Conservation (phyloP, 805 yeast species). For the Zygosaccharomyces bailii region DNA sequence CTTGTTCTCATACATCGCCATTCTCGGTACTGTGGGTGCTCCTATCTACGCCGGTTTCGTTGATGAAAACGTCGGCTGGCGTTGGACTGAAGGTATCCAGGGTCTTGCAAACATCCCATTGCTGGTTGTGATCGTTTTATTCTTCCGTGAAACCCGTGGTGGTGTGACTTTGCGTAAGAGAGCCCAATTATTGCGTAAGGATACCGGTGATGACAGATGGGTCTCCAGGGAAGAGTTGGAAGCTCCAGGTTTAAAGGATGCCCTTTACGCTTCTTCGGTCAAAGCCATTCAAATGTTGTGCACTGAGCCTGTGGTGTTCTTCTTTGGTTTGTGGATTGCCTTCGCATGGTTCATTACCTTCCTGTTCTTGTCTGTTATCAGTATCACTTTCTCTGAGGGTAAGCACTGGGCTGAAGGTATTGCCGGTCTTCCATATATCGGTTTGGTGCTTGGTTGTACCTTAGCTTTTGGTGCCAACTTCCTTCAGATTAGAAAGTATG, state of each 20-base stretch:
- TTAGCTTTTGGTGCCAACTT: not conserved
- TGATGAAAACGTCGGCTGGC: constrained; percentile 2
- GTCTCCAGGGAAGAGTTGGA: constrained; percentile 3
- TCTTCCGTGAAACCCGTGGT: constrained; percentile 6
- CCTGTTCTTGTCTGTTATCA: constrained; percentile 6
- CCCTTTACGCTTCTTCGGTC: constrained; percentile 5
- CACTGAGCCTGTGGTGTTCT: constrained; percentile 5
- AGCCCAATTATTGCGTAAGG: constrained; percentile 1
- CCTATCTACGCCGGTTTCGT: constrained; percentile 6
- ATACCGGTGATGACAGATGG: constrained; percentile 7
- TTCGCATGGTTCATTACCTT: constrained; percentile 7
- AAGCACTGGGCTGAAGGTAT: constrained; percentile 7
- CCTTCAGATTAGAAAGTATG: constrained; percentile 7
- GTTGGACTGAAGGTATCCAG: constrained; percentile 7
- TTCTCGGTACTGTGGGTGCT: constrained; percentile 5
- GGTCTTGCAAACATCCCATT: constrained; percentile 4
- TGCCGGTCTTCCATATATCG: constrained; percentile 7
- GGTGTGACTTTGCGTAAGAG: constrained; percentile 5
- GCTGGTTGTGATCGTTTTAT: not conserved
- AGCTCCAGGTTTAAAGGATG: constrained; percentile 4
- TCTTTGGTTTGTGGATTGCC: constrained; percentile 8
- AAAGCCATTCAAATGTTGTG: constrained; percentile 4
- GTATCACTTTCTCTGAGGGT: constrained; percentile 1
- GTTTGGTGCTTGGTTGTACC: not conserved
- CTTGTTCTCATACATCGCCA: constrained; percentile 3